Evolutionary conservation across 306 rosid genomes (phyloP), one percentile per base, ranked within the genome.

Genomic region (Lablab purpureus): DNA sequence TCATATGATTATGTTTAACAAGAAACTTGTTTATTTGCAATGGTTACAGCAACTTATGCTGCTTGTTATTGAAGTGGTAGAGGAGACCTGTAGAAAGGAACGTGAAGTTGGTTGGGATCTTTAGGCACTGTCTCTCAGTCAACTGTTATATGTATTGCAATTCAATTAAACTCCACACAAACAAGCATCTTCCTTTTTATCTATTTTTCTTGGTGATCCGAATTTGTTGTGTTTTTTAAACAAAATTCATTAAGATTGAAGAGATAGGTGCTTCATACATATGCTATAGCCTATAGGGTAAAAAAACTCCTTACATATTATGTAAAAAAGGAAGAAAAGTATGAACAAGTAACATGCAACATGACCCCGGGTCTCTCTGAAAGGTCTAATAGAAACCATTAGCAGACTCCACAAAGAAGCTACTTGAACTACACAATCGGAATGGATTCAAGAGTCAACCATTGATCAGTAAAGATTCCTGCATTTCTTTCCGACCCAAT

Each of bases 21-120:
- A 52, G 65, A 13, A 15, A 37, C 22, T 55, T 14, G 37, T 14
- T 25, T 41, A 23, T 73, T 73, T 34, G 49, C 40, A 55, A 21
- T 14, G 22, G 10, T 3, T 7, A 40, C 37, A 15, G 67, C 45
- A 37, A 36, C n/a, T 36, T 50, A 12, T 25, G 23, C 36, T 13
- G 17, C 55, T 23, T 22, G 34, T 34, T 58, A 73, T 21, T 21
- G 34, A 64, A 56, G 55, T 40, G 56, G 56, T 37, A 36, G 23
- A 54, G 30, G 68, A 54, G 69, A 74, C 27, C 32, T 17, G 55
- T 25, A 41, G 68, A 37, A 37, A 52, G 76, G 63, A 30, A 18
- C 34, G 36, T 72, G 51, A 13, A 54, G 51, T 71, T 49, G 62
- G 19, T 71, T 37, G 55, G 62, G 22, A 66, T 37, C 71, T 14